Percentiles rank a stretch among this genome's conserved stretches.
Conservation (phyloP, 495 filamentous ascomycete species). For the Chaetomium fimeti region DNA sequence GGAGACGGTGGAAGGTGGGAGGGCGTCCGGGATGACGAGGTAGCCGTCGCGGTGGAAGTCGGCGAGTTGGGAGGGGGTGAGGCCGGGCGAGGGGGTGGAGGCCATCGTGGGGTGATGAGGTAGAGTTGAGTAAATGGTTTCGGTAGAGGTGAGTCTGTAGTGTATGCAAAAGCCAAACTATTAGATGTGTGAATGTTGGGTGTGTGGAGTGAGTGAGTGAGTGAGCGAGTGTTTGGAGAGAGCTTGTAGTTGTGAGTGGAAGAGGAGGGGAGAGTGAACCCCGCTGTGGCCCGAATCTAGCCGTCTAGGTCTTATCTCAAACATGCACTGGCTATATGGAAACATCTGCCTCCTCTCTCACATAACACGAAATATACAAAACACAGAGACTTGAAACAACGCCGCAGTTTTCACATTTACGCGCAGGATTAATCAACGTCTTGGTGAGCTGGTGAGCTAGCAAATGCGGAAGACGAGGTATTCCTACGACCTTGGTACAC, state of each 20-base stretch:
- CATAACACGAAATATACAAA: background rate
- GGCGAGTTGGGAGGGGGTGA: conserved; percentile 68
- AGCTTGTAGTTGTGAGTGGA: background rate
- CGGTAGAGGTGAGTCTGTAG: background rate
- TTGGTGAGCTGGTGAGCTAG: too few relatives aligned
- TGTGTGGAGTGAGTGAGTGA: background rate
- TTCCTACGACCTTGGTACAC: background rate
- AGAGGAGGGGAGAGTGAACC: conserved; percentile 11
- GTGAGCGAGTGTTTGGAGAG: conserved; percentile 1
- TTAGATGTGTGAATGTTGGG: background rate
- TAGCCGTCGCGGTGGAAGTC: conserved; percentile 82
- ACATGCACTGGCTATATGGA: background rate
- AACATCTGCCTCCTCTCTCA: too few relatives aligned
- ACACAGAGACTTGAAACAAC: background rate
- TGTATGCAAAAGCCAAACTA: background rate
- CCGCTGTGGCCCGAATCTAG: conserved; percentile 6
- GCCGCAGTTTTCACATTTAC: too few relatives aligned
- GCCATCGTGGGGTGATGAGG: conserved; percentile 10
- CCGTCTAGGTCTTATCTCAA: conserved; percentile 4
- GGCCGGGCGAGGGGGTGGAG: conserved; percentile 40
- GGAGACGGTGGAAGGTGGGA: conserved; percentile 60
- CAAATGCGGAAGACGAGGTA: too few relatives aligned
- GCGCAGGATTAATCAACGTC: too few relatives aligned
- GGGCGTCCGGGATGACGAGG: conserved; percentile 78
- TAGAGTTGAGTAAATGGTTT: background rate